Base-by-base conservation (phyloP, 106 monocot genomes). In the Ottelia alismoides region DNA sequence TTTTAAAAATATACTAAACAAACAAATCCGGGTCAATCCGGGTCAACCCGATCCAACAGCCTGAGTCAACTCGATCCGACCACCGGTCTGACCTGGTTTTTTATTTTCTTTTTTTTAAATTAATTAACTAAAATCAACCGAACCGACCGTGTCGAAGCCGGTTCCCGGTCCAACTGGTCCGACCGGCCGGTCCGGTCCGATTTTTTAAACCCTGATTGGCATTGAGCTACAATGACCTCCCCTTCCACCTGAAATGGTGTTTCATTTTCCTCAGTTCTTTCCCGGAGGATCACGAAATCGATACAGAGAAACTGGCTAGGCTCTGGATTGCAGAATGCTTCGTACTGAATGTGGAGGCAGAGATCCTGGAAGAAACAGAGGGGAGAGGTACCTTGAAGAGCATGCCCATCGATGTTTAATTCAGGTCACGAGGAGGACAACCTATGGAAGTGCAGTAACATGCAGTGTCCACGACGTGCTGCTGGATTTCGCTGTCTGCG, bases 321-420 rank as follows among this genome's bases (percentile, higher is more conserved):
- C 3, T 80, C 12, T 80, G 80, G 85, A 64, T 74, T 35, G 80
- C 66, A 27, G 76, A 85, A 44, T 72, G 73, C 4, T 66, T 76
- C 17, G 58, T 75, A 23, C 46, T 46, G 11, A 14, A 66, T 9
- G 28, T 5, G 27, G 55, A 59, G 9, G 53, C 49, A 17, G 28
- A 28, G 47, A 60, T 49, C n/a, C 11, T 70, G 28, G 80, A 85
- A 30, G 76, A 67, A 47, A 58, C 48, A n/a, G n/a, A 21, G 80
- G 60, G 9, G 59, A n/a, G 22, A 56, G 30, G 16, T 76, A 63
- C 51, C 2, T 76, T 25, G 58, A 80, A 1, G 70, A 72, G 59
- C 58, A 80, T 16, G 30, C 64, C 20, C 62, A 73, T 25, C 65
- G 76, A 58, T 73, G 69, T 47, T 53, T 85, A 51, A 32, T 85